Conservation (phyloP, 2,329 filamentous ascomycete species). For the Fusarium nanum region DNA sequence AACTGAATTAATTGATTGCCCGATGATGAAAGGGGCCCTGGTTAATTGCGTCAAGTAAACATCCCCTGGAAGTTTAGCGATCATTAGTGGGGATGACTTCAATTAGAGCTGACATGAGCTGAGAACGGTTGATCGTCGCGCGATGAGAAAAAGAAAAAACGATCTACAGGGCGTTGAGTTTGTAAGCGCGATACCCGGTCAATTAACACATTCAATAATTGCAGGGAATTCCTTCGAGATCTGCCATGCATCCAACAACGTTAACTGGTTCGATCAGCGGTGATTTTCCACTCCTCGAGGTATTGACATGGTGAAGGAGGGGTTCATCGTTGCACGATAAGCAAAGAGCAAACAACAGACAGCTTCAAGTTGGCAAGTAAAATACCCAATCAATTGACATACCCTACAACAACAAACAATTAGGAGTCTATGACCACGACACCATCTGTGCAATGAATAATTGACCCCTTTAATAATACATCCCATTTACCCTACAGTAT, state of each 20-base stretch:
- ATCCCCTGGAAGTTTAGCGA: no score
- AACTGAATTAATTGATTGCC: neutral
- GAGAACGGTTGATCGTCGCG: neutral
- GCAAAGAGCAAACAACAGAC: neutral
- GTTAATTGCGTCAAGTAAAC: neutral
- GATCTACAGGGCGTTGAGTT: neutral
- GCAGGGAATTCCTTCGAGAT: neutral
- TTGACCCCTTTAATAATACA: no score
- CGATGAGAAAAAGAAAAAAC: neutral
- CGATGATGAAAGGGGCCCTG: neutral
- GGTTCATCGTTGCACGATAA: no score
- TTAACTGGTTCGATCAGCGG: no score
- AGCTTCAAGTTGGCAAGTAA: neutral
- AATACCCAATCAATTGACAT: accelerated
- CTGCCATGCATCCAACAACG: no score
- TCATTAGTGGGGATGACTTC: neutral
- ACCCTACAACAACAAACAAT: neutral
- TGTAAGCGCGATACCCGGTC: neutral
- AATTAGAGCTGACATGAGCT: no score
- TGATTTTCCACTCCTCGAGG: no score
- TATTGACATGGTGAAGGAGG: no score
- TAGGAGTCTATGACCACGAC: no score
- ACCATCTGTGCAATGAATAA: no score
- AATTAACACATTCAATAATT: neutral
- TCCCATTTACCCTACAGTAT: neutral